Evolutionary conservation across 306 rosid species (phyloP).

Genomic region (Hippophae tibetana): DNA sequence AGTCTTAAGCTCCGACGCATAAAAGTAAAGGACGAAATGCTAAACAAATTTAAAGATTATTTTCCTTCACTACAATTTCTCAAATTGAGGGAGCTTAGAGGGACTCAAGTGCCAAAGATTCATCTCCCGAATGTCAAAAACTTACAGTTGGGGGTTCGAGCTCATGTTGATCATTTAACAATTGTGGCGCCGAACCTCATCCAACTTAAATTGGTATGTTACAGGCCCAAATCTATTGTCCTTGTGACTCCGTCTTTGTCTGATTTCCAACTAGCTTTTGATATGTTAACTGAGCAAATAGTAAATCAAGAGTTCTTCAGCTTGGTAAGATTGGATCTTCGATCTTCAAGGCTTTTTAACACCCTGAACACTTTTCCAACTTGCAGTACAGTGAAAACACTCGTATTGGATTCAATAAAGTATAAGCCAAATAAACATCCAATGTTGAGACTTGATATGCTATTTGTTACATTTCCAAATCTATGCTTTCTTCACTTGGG

Average conservation of each 20-base stretch:
- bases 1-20: slow-evolving; percentile 49
- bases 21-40: slow-evolving; percentile 53
- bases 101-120: slow-evolving; percentile 49
- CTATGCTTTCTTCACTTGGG: slow-evolving; percentile 38
- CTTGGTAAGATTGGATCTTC: slow-evolving; percentile 40
- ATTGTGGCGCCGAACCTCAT: slow-evolving; percentile 49
- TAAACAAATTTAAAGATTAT: slow-evolving; percentile 32
- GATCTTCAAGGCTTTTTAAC: slow-evolving; percentile 21
- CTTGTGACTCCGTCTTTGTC: slow-evolving; percentile 42
- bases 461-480: slow-evolving; percentile 40
- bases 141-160: slow-evolving; percentile 52
- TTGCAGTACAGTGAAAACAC: slow-evolving; percentile 32
- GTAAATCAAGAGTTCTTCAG: slow-evolving; percentile 24
- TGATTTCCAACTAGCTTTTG: slow-evolving; percentile 37
- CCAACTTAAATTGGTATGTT: slow-evolving; percentile 39
- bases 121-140: slow-evolving; percentile 34
- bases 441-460: slow-evolving; percentile 30
- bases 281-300: slow-evolving; percentile 34
- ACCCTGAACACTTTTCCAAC: slow-evolving; percentile 23
- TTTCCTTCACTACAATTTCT: slow-evolving; percentile 42
- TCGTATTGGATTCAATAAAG: slow-evolving; percentile 24
- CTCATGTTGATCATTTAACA: slow-evolving; percentile 46
- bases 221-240: slow-evolving; percentile 37
- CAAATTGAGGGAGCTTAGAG: slow-evolving; percentile 57
- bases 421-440: slow-evolving; percentile 5